A percentile compares a stretch with the other conserved stretches of the same genome.
Evolutionary conservation across 352 stramenopile genomes (phyloP).

Genomic region (Labyrinthula sp.): DNA sequence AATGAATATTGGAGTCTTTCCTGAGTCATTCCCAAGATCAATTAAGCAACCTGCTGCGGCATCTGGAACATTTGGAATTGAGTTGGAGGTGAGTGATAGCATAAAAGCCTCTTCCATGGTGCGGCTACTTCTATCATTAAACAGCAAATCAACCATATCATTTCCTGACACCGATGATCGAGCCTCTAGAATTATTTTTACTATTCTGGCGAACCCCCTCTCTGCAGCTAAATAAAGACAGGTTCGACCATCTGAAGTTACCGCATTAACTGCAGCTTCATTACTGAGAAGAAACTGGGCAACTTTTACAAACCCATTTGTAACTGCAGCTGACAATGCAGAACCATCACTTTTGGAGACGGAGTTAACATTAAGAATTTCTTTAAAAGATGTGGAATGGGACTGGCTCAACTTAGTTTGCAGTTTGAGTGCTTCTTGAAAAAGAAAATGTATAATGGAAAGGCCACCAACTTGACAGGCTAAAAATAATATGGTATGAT

Average conservation of each 20-base stretch:
- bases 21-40: constrained; percentile 28
- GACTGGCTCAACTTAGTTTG: too few relatives aligned
- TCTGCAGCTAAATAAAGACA: constrained; percentile 26
- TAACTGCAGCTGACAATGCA: too few relatives aligned
- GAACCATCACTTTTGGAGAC: too few relatives aligned
- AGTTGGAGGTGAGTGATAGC: constrained; percentile 11
- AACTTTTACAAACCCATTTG: too few relatives aligned
- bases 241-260: constrained; percentile 23
- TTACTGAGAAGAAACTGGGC: constrained; percentile 7
- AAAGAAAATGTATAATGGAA: too few relatives aligned
- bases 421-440: too few relatives aligned
- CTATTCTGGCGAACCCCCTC: constrained; percentile 17
- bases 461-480: too few relatives aligned
- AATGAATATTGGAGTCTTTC: constrained; percentile 27
- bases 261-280: constrained; percentile 10
- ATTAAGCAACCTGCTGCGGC: constrained; percentile 9
- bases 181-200: constrained; percentile 24
- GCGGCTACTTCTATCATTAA: constrained; percentile 4
- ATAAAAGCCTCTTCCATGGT: constrained; percentile 9
- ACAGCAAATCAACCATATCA: constrained; percentile 16
- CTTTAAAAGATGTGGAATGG: too few relatives aligned
- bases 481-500: too few relatives aligned
- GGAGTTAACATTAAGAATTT: too few relatives aligned
- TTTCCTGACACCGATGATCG: constrained; percentile 9
- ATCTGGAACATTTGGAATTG: constrained; percentile 20